Evolutionary conservation across 805 yeast genomes (phyloP).

Genomic region (Starmera quercuum): DNA sequence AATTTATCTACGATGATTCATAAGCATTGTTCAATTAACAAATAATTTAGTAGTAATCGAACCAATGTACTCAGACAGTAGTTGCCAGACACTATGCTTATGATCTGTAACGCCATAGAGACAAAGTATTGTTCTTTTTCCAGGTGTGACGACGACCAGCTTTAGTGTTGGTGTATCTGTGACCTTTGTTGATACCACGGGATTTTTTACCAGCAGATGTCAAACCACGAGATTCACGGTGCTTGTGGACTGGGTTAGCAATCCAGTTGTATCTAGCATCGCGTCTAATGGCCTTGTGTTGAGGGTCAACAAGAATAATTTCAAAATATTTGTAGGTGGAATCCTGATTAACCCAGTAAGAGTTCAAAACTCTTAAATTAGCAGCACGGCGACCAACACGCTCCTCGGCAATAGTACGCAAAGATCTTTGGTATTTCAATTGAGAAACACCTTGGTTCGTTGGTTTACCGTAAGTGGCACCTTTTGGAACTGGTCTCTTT

Average conservation of each 20-base stretch:
- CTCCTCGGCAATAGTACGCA: slow-evolving; percentile 99
- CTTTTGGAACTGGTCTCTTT: slow-evolving; percentile 99
- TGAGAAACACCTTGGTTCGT: slow-evolving; percentile 99
- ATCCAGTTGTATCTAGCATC: slow-evolving; percentile 99
- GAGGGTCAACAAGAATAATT: slow-evolving; percentile 95
- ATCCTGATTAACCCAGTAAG: slow-evolving; percentile 99
- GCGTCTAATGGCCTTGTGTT: slow-evolving; percentile 98
- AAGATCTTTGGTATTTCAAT: slow-evolving; percentile 97
- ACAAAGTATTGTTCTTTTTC: slow-evolving; percentile 98
- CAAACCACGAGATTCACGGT: slow-evolving; percentile 99
- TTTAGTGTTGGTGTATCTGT: slow-evolving; percentile 94
- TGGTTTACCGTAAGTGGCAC: slow-evolving; percentile 99
- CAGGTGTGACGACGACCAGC: slow-evolving; percentile 99
- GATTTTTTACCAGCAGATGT: slow-evolving; percentile 97
- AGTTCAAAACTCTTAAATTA: slow-evolving; percentile 98
- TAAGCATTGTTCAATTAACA: too few relatives aligned
- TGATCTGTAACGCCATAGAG: slow-evolving; percentile 98
- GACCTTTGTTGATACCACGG: slow-evolving; percentile 99
- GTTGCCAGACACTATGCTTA: slow-evolving; percentile 11
- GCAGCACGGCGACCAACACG: slow-evolving; percentile 98
- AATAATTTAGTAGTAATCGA: too few relatives aligned
- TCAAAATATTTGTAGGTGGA: slow-evolving; percentile 99
- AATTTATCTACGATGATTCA: too few relatives aligned
- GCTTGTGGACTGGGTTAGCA: slow-evolving; percentile 99
- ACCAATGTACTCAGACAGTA: too few relatives aligned